Evolutionary conservation across 2,329 filamentous ascomycete genomes (phyloP).

Genomic region (Fusarium sp.): DNA sequence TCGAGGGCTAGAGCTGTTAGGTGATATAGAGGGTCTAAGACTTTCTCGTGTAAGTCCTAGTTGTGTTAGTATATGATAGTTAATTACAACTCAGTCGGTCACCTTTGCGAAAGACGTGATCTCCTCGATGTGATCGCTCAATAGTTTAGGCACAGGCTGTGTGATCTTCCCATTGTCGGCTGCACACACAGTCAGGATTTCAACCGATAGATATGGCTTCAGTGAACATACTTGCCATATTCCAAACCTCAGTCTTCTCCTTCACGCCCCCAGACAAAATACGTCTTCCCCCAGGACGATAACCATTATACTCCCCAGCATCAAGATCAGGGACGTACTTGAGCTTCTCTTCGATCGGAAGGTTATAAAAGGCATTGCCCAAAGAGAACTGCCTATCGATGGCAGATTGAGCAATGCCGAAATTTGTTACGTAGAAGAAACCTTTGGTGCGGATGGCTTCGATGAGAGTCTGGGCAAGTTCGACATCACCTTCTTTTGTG

Average conservation of each 20-base stretch:
- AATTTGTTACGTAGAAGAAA: constrained; percentile 62
- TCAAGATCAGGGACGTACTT: constrained; percentile 62
- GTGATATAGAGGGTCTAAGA: constrained; percentile 66
- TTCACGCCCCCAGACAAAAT: constrained; percentile 51
- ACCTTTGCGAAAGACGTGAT: constrained; percentile 34
- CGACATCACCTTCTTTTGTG: constrained; percentile 45
- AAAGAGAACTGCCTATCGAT: constrained; percentile 70
- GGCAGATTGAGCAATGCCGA: constrained; percentile 66
- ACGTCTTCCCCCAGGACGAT: constrained; percentile 59
- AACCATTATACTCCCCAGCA: constrained; percentile 67
- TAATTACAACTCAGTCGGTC: not conserved
- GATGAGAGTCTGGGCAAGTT: constrained; percentile 46
- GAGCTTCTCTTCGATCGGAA: constrained; percentile 69
- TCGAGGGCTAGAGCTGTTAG: constrained; percentile 71
- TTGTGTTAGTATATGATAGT: not conserved
- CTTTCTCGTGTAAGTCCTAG: constrained; percentile 58
- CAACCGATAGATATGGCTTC: rapidly evolving
- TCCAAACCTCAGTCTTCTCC: constrained; percentile 54
- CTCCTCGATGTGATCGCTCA: constrained; percentile 12
- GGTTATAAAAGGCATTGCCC: constrained; percentile 62
- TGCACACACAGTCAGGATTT: not conserved
- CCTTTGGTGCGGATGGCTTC: constrained; percentile 51
- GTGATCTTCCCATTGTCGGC: constrained; percentile 47
- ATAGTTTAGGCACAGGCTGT: constrained; percentile 26
- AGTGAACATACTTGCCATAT: constrained; percentile 49